Evolutionary conservation across 805 yeast species (phyloP).

Genomic region (Candida broadrunensis): DNA sequence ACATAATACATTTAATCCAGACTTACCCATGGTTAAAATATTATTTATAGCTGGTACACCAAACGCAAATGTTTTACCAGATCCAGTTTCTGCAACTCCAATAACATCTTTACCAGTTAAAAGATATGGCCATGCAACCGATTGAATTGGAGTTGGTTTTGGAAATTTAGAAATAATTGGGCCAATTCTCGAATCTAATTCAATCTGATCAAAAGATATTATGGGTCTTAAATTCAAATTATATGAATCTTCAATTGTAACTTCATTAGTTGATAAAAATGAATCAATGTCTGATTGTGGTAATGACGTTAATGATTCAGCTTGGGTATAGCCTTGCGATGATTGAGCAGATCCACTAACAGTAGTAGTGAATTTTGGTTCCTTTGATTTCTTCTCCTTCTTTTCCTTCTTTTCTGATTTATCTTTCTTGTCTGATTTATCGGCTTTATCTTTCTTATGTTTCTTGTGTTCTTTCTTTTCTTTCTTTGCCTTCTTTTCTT

Average conservation of each 20-base stretch:
- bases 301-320: constrained; percentile 33
- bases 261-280: constrained; percentile 70
- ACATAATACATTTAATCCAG: constrained; percentile 70
- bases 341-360: constrained; percentile 10
- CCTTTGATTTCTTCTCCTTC: constrained; percentile 20
- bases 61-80: constrained; percentile 96
- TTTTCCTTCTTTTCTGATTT: constrained; percentile 26
- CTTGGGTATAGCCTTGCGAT: constrained; percentile 31
- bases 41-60: constrained; percentile 94
- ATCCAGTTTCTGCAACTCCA: constrained; percentile 98
- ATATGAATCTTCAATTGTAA: constrained; percentile 71
- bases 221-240: constrained; percentile 59
- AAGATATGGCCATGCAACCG: constrained; percentile 91
- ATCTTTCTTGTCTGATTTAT: constrained; percentile 21
- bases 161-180: constrained; percentile 69
- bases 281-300: constrained; percentile 56
- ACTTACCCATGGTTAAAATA: constrained; percentile 43
- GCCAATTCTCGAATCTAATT: constrained; percentile 51
- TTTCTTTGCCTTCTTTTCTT: constrained; percentile 35
- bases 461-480: constrained; percentile 26
- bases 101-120: constrained; percentile 78
- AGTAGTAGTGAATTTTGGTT: constrained; percentile 12
- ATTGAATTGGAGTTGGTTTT: constrained; percentile 93
- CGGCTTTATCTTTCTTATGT: constrained; percentile 17
- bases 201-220: constrained; percentile 61